Conservation (phyloP, 2,329 filamentous ascomycete species). For the Arthrocladium fulminans region DNA sequence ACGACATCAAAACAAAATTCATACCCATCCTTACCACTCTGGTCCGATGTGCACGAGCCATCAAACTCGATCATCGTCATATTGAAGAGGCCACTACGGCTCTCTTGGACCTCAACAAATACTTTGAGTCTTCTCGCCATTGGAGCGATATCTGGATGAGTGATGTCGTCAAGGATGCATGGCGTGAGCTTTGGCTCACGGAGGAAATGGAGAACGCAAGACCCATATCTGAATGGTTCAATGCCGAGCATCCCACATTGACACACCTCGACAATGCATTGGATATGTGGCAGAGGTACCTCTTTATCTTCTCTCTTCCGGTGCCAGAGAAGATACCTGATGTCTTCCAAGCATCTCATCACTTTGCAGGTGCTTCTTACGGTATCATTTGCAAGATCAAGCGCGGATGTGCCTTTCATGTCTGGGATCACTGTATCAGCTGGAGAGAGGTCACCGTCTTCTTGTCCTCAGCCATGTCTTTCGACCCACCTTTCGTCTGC, state of each 20-base stretch:
- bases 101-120: conserved; percentile 41
- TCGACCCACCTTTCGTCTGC: conserved; percentile 42
- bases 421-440: conserved; percentile 56
- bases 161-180: conserved; percentile 36
- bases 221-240: conserved; percentile 31
- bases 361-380: conserved; percentile 52
- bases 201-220: conserved; percentile 35
- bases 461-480: conserved; percentile 42
- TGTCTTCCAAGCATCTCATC: conserved; percentile 57
- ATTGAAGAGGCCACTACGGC: conserved; percentile 41
- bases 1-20: conserved; percentile 46
- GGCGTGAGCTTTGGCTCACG: conserved; percentile 41
- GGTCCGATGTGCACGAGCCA: conserved; percentile 43
- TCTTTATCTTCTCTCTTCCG: conserved; percentile 50
- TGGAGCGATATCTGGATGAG: conserved; percentile 42
- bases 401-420: conserved; percentile 50
- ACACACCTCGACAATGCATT: conserved; percentile 30
- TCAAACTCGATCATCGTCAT: conserved; percentile 34
- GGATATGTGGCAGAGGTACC: conserved; percentile 35
- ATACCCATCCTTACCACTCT: conserved; percentile 44
- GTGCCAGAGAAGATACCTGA: conserved; percentile 48
- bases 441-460: conserved; percentile 50
- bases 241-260: conserved; percentile 32
- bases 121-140: conserved; percentile 42
- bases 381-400: conserved; percentile 55